Evolutionary conservation across 208 protist species (phyloP).

Genomic region (Acanthamoeba royreba): DNA sequence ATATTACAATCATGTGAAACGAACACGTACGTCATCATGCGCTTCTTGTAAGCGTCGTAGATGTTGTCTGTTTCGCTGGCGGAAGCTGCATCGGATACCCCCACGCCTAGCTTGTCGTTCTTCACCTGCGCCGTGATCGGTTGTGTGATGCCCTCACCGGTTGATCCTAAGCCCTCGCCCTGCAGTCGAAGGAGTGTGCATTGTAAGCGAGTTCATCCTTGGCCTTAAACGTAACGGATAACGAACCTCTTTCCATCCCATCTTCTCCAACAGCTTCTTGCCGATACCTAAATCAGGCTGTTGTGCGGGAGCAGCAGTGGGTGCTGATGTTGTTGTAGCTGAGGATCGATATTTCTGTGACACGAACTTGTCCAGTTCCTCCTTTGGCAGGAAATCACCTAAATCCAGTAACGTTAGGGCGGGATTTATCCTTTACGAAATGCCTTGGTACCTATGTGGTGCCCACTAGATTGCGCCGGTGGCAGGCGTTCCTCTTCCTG

Average conservation of each 20-base stretch:
- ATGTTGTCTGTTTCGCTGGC: neutral
- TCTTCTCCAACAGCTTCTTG: neutral
- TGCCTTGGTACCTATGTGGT: neutral
- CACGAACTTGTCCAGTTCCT: neutral
- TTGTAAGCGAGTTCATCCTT: too few species aligned
- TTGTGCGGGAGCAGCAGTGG: neutral
- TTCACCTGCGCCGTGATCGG: neutral
- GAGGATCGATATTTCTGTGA: neutral
- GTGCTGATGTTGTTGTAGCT: neutral
- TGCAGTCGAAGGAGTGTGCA: neutral
- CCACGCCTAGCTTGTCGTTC: neutral
- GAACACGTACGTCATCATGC: neutral
- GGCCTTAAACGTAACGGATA: too few species aligned
- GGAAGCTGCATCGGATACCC: neutral
- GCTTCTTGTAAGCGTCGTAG: neutral
- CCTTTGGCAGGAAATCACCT: neutral
- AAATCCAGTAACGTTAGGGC: too few species aligned
- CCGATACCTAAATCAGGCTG: neutral
- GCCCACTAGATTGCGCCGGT: neutral
- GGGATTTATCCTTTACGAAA: neutral
- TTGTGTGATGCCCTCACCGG: neutral
- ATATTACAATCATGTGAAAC: neutral
- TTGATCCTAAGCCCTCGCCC: neutral
- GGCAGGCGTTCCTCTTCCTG: neutral
- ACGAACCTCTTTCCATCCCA: neutral